Evolutionary conservation across 2,329 filamentous ascomycete genomes (phyloP).

Genomic region (Fusarium sp.): DNA sequence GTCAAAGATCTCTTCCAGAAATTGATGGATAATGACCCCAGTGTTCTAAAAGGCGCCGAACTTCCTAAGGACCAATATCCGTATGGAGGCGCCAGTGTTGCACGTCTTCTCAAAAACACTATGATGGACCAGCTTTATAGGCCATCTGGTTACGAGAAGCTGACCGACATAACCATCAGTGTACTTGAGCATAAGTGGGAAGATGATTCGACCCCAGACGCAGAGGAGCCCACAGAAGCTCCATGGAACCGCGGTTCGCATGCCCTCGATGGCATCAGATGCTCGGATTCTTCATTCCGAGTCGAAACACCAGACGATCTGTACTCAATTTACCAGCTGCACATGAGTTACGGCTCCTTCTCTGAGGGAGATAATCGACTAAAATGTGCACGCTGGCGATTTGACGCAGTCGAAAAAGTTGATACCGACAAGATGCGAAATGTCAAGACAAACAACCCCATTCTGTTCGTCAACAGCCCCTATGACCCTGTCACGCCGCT

Average conservation of each 20-base stretch:
- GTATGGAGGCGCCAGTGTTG: too few relatives aligned
- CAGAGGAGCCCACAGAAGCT: neutral
- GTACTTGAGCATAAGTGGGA: too few relatives aligned
- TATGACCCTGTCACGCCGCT: conserved; percentile 2
- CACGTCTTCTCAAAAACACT: too few relatives aligned
- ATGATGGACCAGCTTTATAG: too few relatives aligned
- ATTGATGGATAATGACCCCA: neutral
- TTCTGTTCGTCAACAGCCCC: neutral
- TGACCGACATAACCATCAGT: too few relatives aligned
- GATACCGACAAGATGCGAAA: neutral
- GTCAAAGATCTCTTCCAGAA: neutral
- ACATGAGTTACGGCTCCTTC: conserved; percentile 2
- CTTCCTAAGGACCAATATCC: too few relatives aligned
- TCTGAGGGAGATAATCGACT: neutral
- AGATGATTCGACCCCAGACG: too few relatives aligned
- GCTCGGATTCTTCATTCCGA: conserved; percentile 23
- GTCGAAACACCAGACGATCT: conserved; percentile 12
- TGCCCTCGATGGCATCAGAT: conserved; percentile 2
- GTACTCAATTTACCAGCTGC: conserved; percentile 11
- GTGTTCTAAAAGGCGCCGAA: too few relatives aligned
- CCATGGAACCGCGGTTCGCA: neutral
- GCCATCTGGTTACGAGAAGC: too few relatives aligned
- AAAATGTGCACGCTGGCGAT: neutral
- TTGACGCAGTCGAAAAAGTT: neutral
- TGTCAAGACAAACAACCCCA: neutral